phyloP scores from a whole-genome alignment of 495 filamentous ascomycete genomes.

The Ascodesmis nigricans region DNA sequence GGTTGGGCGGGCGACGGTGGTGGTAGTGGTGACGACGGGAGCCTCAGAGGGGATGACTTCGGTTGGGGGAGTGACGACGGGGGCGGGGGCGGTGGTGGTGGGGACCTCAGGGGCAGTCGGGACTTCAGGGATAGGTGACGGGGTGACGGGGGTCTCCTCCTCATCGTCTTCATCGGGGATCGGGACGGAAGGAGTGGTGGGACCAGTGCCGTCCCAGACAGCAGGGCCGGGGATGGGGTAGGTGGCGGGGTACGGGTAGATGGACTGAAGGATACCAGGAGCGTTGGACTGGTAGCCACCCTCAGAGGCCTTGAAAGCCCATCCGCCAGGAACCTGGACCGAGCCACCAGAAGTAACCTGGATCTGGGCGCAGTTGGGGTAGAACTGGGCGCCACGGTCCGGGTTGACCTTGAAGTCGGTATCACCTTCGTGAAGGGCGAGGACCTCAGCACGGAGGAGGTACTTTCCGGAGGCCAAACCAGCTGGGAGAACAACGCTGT shows the following conservation, averaged over 20 bases:
- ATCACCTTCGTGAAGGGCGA: slow-evolving; percentile 31
- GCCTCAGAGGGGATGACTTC: neutral
- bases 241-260: slow-evolving; percentile 22
- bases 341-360: slow-evolving; percentile 26
- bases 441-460: slow-evolving; percentile 31
- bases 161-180: neutral
- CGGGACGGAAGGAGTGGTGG: neutral
- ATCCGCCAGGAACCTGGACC: slow-evolving; percentile 11
- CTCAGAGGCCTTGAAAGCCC: slow-evolving; percentile 22
- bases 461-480: slow-evolving; percentile 27
- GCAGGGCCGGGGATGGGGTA: slow-evolving; percentile 27
- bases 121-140: neutral
- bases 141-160: neutral
- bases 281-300: slow-evolving; percentile 28
- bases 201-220: slow-evolving; percentile 18
- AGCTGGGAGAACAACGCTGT: slow-evolving; percentile 25
- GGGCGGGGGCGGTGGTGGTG: neutral
- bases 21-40: slow-evolving; percentile 1
- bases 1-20: neutral
- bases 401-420: slow-evolving; percentile 21
- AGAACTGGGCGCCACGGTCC: slow-evolving; percentile 30
- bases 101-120: neutral
- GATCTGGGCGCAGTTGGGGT: slow-evolving; percentile 31
- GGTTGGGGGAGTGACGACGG: slow-evolving; percentile 1
- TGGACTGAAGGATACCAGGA: slow-evolving; percentile 31